These are phyloP conservation scores for Passiflora organensis DNA, from an alignment of 345 rosid genomes.

Conservation along the genomic window DNA sequence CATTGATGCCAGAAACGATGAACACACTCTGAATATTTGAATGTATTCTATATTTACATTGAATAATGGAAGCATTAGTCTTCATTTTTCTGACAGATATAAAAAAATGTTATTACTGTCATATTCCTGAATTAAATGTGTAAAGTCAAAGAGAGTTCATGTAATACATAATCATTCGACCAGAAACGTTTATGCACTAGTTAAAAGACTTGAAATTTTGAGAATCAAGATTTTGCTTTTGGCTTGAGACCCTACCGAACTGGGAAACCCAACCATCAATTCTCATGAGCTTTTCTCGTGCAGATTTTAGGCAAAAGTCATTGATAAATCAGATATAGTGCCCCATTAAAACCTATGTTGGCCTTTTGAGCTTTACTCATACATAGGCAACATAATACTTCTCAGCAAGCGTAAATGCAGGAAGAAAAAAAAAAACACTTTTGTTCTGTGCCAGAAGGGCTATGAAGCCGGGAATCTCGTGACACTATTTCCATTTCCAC, in stretches of 20 bases:
- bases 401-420: not conserved
- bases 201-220: no score
- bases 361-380: not conserved
- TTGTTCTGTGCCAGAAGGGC: not conserved
- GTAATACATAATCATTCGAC: no score
- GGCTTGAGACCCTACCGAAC: slow-evolving; percentile 1
- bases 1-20: no score
- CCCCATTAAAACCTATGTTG: not conserved
- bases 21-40: no score
- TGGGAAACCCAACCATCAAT: not conserved
- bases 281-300: not conserved
- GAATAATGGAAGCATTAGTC: no score
- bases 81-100: no score
- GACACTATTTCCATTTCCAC: slow-evolving; percentile 1
- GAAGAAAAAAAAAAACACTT: not conserved
- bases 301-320: not conserved
- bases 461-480: slow-evolving; percentile 12
- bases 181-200: not conserved
- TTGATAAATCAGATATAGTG: slow-evolving; percentile 2
- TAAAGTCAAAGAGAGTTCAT: no score
- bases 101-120: no score
- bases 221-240: not conserved
- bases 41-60: no score
- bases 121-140: no score
- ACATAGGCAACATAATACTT: not conserved